These are phyloP conservation scores for Syncephalastrum racemosum DNA, from an alignment of 371 early-diverging fungal genomes.

Conservation along the genomic window DNA sequence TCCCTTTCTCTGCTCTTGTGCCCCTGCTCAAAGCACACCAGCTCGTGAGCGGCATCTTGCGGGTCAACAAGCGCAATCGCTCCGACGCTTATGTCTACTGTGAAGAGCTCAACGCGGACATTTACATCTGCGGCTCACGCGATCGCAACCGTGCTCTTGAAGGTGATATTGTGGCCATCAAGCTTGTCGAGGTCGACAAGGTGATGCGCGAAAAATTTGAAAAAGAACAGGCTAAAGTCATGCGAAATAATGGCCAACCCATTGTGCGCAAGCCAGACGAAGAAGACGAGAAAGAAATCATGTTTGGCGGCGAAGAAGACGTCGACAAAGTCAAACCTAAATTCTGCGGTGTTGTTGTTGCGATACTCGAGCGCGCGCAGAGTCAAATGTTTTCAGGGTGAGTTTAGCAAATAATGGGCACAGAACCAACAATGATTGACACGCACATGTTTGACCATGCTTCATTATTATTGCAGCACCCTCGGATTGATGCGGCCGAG, in stretches of 20 bases:
- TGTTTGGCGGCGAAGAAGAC: conserved; percentile 54
- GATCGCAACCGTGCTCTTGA: conserved; percentile 86
- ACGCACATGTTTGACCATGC: conserved; percentile 1
- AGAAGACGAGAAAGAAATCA: conserved; percentile 56
- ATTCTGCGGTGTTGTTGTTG: conserved; percentile 65
- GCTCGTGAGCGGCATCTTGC: conserved; percentile 66
- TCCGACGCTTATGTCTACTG: conserved; percentile 84
- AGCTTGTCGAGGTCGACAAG: conserved; percentile 66
- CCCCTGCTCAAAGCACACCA: conserved; percentile 44
- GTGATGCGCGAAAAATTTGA: conserved; percentile 53
- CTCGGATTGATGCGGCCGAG: conserved; percentile 57
- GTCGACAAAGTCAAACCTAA: conserved; percentile 52
- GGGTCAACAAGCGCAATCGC: conserved; percentile 81
- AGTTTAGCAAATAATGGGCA: neutral
- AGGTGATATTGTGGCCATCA: conserved; percentile 83
- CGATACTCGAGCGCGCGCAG: conserved; percentile 61
- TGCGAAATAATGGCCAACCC: conserved; percentile 43
- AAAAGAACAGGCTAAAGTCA: conserved; percentile 50
- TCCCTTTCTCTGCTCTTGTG: conserved; percentile 52
- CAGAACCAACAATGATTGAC: neutral
- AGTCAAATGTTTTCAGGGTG: conserved; percentile 63
- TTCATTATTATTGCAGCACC: conserved; percentile 29
- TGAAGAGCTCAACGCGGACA: conserved; percentile 62
- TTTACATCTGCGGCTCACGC: conserved; percentile 76
- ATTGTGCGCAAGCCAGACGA: conserved; percentile 44